Evolutionary conservation across 768 basidiomycete species (phyloP), one percentile per base, ranked within the genome.

Genomic region (Phylloporus sp.): DNA sequence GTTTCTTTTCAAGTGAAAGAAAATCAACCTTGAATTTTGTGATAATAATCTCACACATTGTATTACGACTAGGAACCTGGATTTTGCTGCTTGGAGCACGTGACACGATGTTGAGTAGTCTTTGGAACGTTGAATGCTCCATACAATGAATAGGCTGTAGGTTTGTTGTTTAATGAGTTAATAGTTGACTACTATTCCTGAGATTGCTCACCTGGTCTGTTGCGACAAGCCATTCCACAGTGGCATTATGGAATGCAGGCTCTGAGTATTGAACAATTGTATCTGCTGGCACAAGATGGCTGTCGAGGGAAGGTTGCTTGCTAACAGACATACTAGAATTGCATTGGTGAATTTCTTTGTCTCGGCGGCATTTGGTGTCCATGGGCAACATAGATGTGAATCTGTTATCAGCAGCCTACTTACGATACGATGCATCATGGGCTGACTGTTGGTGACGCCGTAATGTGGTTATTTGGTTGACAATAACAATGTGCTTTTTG

Each of bases 1-100:
- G n/a, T n/a, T n/a, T n/a, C n/a, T 52, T 52, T 47, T 41, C 34
- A 45, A 52, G 51, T 1, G 12, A 27, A 20, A 52, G 39, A 15
- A 52, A 34, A 6, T 52, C 29, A 1, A 41, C 10, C 39, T 52
- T 52, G 39, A 52, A 52, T 52, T 52, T 52, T 4, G 43, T 53
- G 52, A 53, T 42, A 2, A 53, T 43, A 11, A 29, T 31, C 11
- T 47, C 16, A 4, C 4, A 13, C 5, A 15, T 5, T 1, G 8
- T 34, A 3, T 13, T 39, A 16, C 12, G 11, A 16, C 44, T 1
- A 1, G 44, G 32, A 0, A 54, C 8, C 38, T 42, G 51, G 44
- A 54, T 51, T 26, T 12, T 26, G 31, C 5, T 7, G 16, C 41
- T 46, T 16, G 53, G n/a, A 36, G 53, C 43, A 26, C 5, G 5